Base-by-base conservation (phyloP, 371 early-diverging fungal species). In the Rhizopus delemar region DNA sequence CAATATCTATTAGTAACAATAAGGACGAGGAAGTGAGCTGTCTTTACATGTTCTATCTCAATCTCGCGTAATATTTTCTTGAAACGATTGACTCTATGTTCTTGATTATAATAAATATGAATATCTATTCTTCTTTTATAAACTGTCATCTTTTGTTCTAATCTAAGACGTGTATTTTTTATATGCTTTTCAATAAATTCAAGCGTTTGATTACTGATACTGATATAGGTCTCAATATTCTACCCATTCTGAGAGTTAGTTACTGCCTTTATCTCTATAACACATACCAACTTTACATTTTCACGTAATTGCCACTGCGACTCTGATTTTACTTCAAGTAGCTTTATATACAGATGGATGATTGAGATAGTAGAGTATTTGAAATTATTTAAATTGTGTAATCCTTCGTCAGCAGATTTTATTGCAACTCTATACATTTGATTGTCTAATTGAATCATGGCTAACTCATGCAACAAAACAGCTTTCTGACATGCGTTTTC, bases 221-320 rank as follows among this genome's bases (percentile, higher is more conserved):
- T 33, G 13, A 57, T 31, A 6, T 58, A 48, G 11, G 53, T 51
- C 29, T 58, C 51, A 4, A 57, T 41, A 7, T 28, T 7, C 62
- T 65, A 41, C 28, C 13, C 7, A 9, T 38, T 22, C 22, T 22
- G 22, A 22, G 22, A 2, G 22, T 12, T 22, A 34, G 45, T 62
- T 22, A 62, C 16, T 46, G 7, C n/a, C 43, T 43, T 43, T 11
- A 13, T 13, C 15, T 3, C 15, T 43, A 13, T 6, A 2, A n/a
- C 0, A 13, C n/a, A 43, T n/a, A n/a, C 8, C 8, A 29, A 3
- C 8, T 29, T 59, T 45, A 62, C 67, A 5, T 35, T 41, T 39
- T 64, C 62, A 13, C 59, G 61, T 12, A 61, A 34, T 22, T 51
- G 46, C 69, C 69, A 69, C n/a, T 49, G 56, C 3, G 56, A 34